Evolutionary conservation across 2,329 filamentous ascomycete genomes (phyloP).

Genomic region (Mycosphaerella sp.): DNA sequence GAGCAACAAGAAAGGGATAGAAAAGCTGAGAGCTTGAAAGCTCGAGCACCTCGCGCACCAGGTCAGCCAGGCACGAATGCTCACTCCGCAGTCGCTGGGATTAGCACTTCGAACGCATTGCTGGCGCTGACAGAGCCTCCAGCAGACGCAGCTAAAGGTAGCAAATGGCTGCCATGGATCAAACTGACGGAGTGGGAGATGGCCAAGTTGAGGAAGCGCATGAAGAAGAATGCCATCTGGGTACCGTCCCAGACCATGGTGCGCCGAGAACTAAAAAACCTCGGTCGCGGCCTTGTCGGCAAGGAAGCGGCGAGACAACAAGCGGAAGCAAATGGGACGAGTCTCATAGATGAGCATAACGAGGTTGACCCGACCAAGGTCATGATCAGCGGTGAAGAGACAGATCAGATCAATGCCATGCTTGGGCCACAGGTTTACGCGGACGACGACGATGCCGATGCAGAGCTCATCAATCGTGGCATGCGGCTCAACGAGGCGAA

Average conservation of each 20-base stretch:
- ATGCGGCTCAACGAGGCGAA: slow-evolving; percentile 76
- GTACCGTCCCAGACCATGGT: slow-evolving; percentile 82
- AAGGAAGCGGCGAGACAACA: slow-evolving; percentile 45
- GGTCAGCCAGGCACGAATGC: slow-evolving; percentile 49
- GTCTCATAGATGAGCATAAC: slow-evolving; percentile 55
- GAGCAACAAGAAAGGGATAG: slow-evolving; percentile 33
- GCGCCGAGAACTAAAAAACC: slow-evolving; percentile 64
- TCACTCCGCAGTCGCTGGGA: slow-evolving; percentile 49
- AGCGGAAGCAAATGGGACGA: slow-evolving; percentile 59
- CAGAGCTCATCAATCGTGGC: slow-evolving; percentile 62
- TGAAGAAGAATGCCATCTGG: slow-evolving; percentile 91
- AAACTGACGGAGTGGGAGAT: slow-evolving; percentile 62
- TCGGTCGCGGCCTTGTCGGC: slow-evolving; percentile 51
- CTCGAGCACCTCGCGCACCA: slow-evolving; percentile 36
- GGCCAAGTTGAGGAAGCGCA: slow-evolving; percentile 69
- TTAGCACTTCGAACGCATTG: slow-evolving; percentile 57
- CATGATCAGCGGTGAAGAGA: slow-evolving; percentile 30
- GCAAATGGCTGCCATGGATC: slow-evolving; percentile 57
- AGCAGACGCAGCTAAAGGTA: slow-evolving; percentile 53
- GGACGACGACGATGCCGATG: slow-evolving; percentile 48
- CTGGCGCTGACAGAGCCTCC: slow-evolving; percentile 55
- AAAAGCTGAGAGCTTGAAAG: slow-evolving; percentile 39
- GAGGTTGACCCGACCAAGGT: slow-evolving; percentile 34
- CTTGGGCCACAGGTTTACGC: slow-evolving; percentile 28
- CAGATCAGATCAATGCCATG: slow-evolving; percentile 30